Base-by-base conservation (phyloP, 2,329 filamentous ascomycete species). In the Colletotrichum scovillei region DNA sequence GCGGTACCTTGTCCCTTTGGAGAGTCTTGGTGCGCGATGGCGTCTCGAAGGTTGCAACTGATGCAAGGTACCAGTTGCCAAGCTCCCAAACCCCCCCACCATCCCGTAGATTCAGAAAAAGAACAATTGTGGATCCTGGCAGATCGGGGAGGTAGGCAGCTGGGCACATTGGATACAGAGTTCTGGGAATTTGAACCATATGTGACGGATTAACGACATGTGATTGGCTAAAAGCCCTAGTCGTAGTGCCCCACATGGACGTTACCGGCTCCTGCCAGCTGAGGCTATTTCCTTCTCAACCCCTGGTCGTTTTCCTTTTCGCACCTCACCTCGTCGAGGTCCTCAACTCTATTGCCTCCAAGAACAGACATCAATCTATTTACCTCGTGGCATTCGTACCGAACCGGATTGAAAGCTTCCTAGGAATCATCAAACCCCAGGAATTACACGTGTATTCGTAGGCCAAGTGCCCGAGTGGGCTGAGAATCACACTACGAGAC, bases 71-170 rank as follows among this genome's bases (percentile, higher is more conserved):
- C 46, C 16, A 49, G 24, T 19, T 55, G 70, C 70, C 55, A 70
- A 57, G 70, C 70, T 56, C 70, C 14, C 60, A 73, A 65, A 62
- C 67, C 14, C 62, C 66, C 59, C 66, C 67, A 73, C 60, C 42
- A 55, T 65, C 55, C 68, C 70, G 67, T 28, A 28, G 56, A 52
- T 60, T 38, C 67, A 42, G 46, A 38, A 73, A 69, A 73, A 73
- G 46, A 52, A 70, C 8, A 11, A 26, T 14, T 19, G 28, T 35
- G 26, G 53, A n/a, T 14, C 57, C 38, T 32, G 35, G 28, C 38
- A 63, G 58, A 58, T 69, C 64, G 60, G 57, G 46, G 11, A 35
- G 32, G 32, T 35, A 35, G 32, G 9, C 32, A 35, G 3, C 5
- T 35, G 32, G 32, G 32, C 32, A 4, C 32, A 35, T 11, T 35